Evolutionary conservation across 148 eudicot species (phyloP).

Genomic region (Polygonum aviculare): DNA sequence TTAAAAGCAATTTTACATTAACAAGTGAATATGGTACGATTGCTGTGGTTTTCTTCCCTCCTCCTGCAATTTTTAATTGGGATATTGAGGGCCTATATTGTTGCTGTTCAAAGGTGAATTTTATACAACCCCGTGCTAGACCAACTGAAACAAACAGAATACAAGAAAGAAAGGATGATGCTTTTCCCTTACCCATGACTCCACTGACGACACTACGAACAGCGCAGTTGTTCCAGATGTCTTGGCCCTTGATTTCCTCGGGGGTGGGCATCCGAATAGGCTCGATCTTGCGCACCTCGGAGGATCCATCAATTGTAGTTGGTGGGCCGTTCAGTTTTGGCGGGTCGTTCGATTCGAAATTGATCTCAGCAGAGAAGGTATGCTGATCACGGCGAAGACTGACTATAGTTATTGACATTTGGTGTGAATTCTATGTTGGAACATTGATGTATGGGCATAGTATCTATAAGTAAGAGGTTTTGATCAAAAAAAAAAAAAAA

Average conservation of each 20-base stretch:
- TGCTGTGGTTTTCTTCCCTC: too few species aligned
- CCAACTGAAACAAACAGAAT: background rate
- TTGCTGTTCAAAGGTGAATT: too few species aligned
- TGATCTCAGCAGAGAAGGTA: conserved; percentile 49
- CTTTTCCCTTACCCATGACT: conserved; percentile 47
- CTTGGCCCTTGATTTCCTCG: conserved; percentile 82
- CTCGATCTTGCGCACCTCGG: conserved; percentile 30
- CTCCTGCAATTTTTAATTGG: too few species aligned
- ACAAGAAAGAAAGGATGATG: background rate
- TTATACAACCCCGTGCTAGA: too few species aligned
- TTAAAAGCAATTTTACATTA: background rate
- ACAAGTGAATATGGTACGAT: too few species aligned
- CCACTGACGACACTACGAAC: conserved; percentile 87
- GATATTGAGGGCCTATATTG: too few species aligned
- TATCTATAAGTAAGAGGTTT: too few species aligned
- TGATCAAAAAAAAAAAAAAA: too few species aligned
- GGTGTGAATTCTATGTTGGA: background rate
- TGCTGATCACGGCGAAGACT: background rate
- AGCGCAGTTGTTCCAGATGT: conserved; percentile 91
- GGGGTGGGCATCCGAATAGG: conserved; percentile 55
- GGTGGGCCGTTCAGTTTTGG: conserved; percentile 7
- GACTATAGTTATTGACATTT: background rate
- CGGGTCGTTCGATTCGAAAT: conserved; percentile 3
- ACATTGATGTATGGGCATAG: too few species aligned
- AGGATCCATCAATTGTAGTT: conserved; percentile 18